Percentiles rank a stretch among this genome's conserved stretches.
phyloP scores from a whole-genome alignment of 1,284 basidiomycete genomes.

The Malassezia arunalokei region DNA sequence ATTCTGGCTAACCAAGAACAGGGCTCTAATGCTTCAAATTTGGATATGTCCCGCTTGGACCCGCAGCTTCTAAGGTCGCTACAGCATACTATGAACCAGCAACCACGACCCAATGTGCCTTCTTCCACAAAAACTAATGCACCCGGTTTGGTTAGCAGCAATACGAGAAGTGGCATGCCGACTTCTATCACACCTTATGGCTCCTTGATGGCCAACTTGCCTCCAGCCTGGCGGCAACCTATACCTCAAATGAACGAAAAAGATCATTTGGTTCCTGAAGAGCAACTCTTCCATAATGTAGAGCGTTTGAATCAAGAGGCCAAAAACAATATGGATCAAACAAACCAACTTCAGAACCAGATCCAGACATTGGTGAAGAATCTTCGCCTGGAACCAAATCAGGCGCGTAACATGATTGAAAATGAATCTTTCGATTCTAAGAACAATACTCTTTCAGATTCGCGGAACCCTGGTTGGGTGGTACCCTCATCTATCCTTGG shows the following conservation, averaged over 20 bases:
- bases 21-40: background rate
- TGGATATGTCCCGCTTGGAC: background rate
- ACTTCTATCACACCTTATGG: background rate
- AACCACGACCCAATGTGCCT: background rate
- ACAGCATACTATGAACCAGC: background rate
- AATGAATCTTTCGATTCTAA: background rate
- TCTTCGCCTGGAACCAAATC: constrained; percentile 53
- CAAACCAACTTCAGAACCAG: constrained; percentile 59
- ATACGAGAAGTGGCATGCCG: background rate
- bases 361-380: constrained; percentile 63
- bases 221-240: background rate
- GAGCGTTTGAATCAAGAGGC: constrained; percentile 53
- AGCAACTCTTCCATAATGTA: constrained; percentile 42
- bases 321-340: constrained; percentile 59
- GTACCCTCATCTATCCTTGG: background rate
- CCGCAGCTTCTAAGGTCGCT: background rate
- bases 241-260: background rate
- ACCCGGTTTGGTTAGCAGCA: background rate
- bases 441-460: background rate
- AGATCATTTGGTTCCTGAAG: background rate
- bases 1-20: background rate
- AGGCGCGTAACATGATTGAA: background rate
- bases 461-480: background rate
- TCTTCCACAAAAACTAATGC: background rate
- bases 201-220: background rate